phyloP scores from a whole-genome alignment of 2,329 filamentous ascomycete genomes.

The Pseudogymnoascus sp. region DNA sequence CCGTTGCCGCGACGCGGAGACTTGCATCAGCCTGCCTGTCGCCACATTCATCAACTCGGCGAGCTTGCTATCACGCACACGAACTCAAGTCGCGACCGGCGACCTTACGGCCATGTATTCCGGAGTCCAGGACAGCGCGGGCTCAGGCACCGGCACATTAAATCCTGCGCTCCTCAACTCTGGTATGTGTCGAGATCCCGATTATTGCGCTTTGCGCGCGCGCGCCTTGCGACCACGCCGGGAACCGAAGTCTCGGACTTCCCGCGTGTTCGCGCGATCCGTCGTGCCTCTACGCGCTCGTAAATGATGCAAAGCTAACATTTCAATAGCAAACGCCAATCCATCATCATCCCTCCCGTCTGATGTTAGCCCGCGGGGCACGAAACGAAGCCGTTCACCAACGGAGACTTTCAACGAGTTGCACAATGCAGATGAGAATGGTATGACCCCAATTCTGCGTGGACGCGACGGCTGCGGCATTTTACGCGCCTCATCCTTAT shows the following conservation, averaged over 20 bases:
- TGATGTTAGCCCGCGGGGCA: conserved; percentile 54
- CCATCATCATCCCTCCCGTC: conserved; percentile 39
- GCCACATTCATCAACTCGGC: conserved; percentile 6
- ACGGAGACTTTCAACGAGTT: conserved; percentile 47
- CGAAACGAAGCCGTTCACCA: conserved; percentile 74
- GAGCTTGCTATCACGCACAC: conserved; percentile 4
- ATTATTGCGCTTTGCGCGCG: conserved; percentile 15
- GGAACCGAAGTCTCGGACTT: conserved; percentile 12
- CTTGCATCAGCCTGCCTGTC: conserved; percentile 7
- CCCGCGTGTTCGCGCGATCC: conserved; percentile 18
- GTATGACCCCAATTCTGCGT: conserved; percentile 47
- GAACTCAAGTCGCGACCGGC: conserved; percentile 4
- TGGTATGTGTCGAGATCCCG: conserved; percentile 21
- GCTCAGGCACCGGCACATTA: conserved; percentile 82
- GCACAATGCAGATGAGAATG: conserved; percentile 59
- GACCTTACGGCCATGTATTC: conserved; percentile 3
- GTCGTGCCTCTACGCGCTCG: conserved; percentile 18
- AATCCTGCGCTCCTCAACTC: conserved; percentile 81
- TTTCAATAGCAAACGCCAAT: conserved; percentile 22
- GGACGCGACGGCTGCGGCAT: background rate
- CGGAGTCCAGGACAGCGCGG: conserved; percentile 43
- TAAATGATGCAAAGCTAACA: background rate
- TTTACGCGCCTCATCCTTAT: background rate
- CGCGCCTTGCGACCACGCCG: conserved; percentile 16
- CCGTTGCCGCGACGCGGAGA: conserved; percentile 9